Percentiles rank a stretch among this genome's conserved stretches.
phyloP scores from a whole-genome alignment of 2,329 filamentous ascomycete genomes.

The Alternaria atra region DNA sequence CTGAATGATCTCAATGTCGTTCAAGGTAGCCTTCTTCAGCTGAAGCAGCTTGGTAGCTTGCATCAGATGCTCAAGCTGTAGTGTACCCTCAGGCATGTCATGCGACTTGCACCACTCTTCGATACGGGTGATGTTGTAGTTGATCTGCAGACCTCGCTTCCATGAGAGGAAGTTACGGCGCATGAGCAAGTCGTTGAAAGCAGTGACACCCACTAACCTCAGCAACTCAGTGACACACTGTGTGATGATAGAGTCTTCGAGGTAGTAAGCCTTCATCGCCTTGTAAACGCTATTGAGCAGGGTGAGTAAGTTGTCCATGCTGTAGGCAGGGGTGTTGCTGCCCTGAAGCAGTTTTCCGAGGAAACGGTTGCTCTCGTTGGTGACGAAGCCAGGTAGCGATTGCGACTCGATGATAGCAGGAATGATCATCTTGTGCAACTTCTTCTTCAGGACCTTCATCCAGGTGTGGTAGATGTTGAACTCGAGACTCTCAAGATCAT shows the following conservation, averaged over 20 bases:
- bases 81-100: constrained; percentile 97
- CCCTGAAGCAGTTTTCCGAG: constrained; percentile 93
- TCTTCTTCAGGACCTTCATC: constrained; percentile 99
- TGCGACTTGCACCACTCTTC: constrained; percentile 99
- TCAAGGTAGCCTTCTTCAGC: constrained; percentile 97
- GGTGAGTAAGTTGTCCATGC: constrained; percentile 98
- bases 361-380: constrained; percentile 98
- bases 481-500: constrained; percentile 95
- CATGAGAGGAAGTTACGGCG: constrained; percentile 97
- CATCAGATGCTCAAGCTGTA: constrained; percentile 98
- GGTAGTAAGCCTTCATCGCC: constrained; percentile 98
- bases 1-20: constrained; percentile 99
- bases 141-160: constrained; percentile 99
- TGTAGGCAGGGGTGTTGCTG: constrained; percentile 92
- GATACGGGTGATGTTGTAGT: constrained; percentile 99
- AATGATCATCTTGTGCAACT: constrained; percentile 99
- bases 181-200: constrained; percentile 98
- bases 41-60: constrained; percentile 98
- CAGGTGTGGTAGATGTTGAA: constrained; percentile 99
- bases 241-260: constrained; percentile 94
- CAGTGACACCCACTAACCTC: constrained; percentile 91
- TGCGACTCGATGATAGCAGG: constrained; percentile 99
- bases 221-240: constrained; percentile 96
- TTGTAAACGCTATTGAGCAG: constrained; percentile 97
- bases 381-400: constrained; percentile 96